A percentile compares a stretch with the other conserved stretches of the same genome.
These are phyloP conservation scores for Salix viminalis DNA, from an alignment of 345 rosid genomes.

Conservation along the genomic window DNA sequence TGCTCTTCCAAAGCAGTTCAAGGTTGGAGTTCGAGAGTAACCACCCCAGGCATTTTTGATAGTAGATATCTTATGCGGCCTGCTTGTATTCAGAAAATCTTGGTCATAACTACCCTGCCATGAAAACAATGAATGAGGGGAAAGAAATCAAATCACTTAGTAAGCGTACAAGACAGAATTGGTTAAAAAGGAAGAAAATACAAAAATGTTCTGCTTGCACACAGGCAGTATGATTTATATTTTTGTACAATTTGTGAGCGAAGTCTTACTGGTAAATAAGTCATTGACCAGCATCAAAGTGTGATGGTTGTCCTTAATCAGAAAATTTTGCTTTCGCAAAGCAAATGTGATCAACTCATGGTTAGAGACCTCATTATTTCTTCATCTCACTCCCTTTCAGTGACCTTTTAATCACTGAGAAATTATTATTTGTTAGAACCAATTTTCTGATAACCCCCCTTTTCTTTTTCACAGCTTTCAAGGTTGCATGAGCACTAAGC, in stretches of 20 bases:
- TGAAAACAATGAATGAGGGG: background rate
- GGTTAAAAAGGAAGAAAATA: background rate
- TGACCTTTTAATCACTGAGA: background rate
- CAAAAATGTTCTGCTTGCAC: background rate
- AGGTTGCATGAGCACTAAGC: background rate
- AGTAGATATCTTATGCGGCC: slow-evolving; percentile 23
- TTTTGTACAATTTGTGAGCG: background rate
- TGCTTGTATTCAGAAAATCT: slow-evolving; percentile 18
- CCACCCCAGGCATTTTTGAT: slow-evolving; percentile 20
- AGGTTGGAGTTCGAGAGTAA: slow-evolving; percentile 18
- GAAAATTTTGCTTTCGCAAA: background rate
- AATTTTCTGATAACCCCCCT: background rate
- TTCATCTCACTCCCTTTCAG: background rate
- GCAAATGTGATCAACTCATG: background rate
- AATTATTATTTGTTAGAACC: background rate
- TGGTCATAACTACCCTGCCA: slow-evolving; percentile 32
- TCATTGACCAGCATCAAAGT: background rate
- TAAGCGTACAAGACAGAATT: background rate
- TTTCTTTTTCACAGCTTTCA: background rate
- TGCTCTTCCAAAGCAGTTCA: slow-evolving; percentile 27
- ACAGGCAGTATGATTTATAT: background rate
- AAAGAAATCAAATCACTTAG: background rate
- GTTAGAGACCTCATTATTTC: background rate
- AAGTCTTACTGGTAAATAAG: background rate
- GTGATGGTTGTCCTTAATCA: background rate